Evolutionary conservation across 441 rosid species (phyloP), one percentile per base, ranked within the genome.

Genomic region (Erodium texanum): DNA sequence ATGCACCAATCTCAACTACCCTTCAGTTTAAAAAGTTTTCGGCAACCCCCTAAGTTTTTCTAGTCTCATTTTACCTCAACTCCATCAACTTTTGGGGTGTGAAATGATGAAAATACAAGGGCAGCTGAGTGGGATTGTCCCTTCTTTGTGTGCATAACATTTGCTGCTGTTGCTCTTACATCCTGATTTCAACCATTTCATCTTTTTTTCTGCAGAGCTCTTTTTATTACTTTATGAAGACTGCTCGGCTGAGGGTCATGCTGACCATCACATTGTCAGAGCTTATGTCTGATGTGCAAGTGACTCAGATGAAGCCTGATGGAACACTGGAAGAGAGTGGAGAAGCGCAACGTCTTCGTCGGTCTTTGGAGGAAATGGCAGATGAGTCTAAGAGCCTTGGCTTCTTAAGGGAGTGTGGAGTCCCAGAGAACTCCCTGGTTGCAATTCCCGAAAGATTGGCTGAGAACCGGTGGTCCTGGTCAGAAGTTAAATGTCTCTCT

Each of bases 311-410:
- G 98, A 90, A 83, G 75, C 66, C 99, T 68, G 97, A 95, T 82
- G 96, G 96, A 75, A 83, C 93, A 54, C 79, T 89, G 41, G 99
- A 95, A 82, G 97, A 92, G 86, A 95, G 98, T 76, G 98, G 96
- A 69, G 99, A 95, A 77, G 97, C 99, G 27, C 77, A 87, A 65
- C 85, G 97, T 38, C 96, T 95, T 67, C 96, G 92, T 77, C 87
- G 77, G 73, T 86, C 98, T 24, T 82, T 95, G 83, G 89, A 87
- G 75, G 99, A 92, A 84, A 86, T 95, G 96, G 88, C 97, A 61
- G 92, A 92, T 66, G 98, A 92, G 76, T 80, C 77, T 73, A 87
- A 84, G 83, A 87, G 96, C 80, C 74, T 79, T 52, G 61, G 62
- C 68, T 81, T 87, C 61, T 75, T 95, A 74, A 84, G 71, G 77